Evolutionary conservation across 2,329 filamentous ascomycete species (phyloP).

Genomic region (Tolypocladium ovalisporum): DNA sequence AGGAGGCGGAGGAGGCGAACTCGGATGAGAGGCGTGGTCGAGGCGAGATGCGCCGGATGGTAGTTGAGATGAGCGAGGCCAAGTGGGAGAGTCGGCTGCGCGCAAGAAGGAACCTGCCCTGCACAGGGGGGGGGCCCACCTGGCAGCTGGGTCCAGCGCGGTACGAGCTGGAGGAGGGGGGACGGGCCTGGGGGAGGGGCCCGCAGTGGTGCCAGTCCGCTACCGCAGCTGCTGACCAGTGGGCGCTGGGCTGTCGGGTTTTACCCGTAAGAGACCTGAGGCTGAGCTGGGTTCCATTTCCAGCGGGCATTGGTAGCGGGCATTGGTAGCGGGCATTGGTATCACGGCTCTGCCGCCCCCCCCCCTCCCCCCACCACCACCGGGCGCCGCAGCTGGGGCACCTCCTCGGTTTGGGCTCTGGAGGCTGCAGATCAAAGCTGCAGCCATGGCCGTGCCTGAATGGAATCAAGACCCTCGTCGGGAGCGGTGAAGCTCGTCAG

Average conservation of each 20-base stretch:
- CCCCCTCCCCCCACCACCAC: no score
- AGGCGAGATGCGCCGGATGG: background rate
- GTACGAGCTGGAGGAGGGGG: no score
- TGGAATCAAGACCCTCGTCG: background rate
- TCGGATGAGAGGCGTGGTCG: background rate
- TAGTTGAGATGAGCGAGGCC: background rate
- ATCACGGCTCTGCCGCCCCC: no score
- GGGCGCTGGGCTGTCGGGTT: background rate
- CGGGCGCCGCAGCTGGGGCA: no score
- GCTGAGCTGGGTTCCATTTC: no score
- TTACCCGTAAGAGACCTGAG: no score
- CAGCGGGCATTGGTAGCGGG: background rate
- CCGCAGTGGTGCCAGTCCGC: background rate
- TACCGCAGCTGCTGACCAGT: background rate
- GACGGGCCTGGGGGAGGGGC: background rate
- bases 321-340: no score
- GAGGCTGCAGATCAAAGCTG: background rate
- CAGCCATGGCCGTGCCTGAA: background rate
- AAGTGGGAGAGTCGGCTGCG: background rate
- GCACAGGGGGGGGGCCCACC: background rate
- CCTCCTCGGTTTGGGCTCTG: no score
- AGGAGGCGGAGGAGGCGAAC: background rate
- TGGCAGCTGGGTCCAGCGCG: background rate
- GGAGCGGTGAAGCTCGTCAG: background rate
- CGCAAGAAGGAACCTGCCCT: background rate